These are phyloP conservation scores for Auricularia cornea DNA, from an alignment of 768 basidiomycete species.

Conservation along the genomic window DNA sequence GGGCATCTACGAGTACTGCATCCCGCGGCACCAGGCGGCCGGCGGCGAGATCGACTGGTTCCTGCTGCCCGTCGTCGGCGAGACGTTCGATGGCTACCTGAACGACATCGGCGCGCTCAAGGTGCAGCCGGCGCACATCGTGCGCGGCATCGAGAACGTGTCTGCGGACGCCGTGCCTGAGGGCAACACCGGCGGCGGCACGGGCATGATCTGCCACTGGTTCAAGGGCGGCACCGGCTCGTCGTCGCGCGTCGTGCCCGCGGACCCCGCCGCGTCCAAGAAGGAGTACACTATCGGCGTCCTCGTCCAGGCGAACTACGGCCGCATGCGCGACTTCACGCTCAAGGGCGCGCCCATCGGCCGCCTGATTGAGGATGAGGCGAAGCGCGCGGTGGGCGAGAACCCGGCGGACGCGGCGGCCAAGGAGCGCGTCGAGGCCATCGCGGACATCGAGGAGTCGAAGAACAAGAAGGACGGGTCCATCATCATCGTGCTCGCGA, in stretches of 20 bases:
- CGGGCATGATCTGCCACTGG: conserved; percentile 3
- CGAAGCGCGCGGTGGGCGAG: not conserved
- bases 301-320: conserved; percentile 5
- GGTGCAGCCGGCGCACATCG: not conserved
- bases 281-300: conserved; percentile 2
- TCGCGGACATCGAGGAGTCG: not conserved
- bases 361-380: not conserved
- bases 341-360: not conserved
- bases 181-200: conserved; percentile 4
- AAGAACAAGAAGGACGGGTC: not conserved
- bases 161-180: not conserved
- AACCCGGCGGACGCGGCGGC: not conserved
- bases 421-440: conserved; percentile 2
- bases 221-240: conserved; percentile 4
- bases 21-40: not conserved
- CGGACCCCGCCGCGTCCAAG: not conserved
- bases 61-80: not conserved
- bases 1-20: not conserved
- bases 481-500: conserved; percentile 3
- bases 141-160: not conserved
- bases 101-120: not conserved
- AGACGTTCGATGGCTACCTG: not conserved
- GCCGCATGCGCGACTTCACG: conserved; percentile 1
- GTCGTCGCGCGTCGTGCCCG: conserved; percentile 1
- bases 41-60: not conserved